phyloP scores from a whole-genome alignment of 805 yeast species.

The Schizosaccharomyces japonicus region DNA sequence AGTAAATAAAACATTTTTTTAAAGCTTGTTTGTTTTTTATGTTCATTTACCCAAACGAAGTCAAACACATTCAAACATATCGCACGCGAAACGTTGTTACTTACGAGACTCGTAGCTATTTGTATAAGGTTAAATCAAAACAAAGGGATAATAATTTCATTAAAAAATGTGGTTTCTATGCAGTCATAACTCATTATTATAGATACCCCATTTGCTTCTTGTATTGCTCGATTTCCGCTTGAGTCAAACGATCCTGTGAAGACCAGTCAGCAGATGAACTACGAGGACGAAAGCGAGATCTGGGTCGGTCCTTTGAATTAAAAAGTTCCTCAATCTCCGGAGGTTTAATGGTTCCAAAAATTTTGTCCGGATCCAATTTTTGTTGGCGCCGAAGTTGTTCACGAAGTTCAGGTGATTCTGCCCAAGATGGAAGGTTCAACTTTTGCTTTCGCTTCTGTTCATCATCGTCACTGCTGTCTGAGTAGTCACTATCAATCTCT shows the following conservation, averaged over 20 bases:
- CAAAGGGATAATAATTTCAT: too few relatives aligned
- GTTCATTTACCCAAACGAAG: too few relatives aligned
- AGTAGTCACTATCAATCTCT: constrained; percentile 15
- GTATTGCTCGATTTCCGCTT: constrained; percentile 25
- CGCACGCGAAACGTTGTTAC: too few relatives aligned
- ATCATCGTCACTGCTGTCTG: constrained; percentile 14
- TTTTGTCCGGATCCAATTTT: constrained; percentile 34
- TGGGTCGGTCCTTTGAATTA: constrained; percentile 18
- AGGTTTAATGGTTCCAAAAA: constrained; percentile 56
- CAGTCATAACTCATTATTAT: too few relatives aligned
- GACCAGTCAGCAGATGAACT: constrained; percentile 32
- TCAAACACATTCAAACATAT: too few relatives aligned
- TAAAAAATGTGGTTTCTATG: too few relatives aligned
- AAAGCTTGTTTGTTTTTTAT: too few relatives aligned
- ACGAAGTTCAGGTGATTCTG: constrained; percentile 32
- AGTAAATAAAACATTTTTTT: too few relatives aligned
- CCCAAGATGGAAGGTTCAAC: constrained; percentile 33
- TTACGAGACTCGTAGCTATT: too few relatives aligned
- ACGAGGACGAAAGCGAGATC: constrained; percentile 29
- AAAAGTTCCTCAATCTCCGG: constrained; percentile 49
- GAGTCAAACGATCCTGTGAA: constrained; percentile 23
- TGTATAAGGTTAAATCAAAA: too few relatives aligned
- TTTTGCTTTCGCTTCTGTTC: constrained; percentile 20
- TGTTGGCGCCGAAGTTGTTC: constrained; percentile 25
- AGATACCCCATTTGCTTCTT: constrained; percentile 24